Evolutionary conservation across 2,329 filamentous ascomycete species (phyloP).

Genomic region (Penicillium sp.): DNA sequence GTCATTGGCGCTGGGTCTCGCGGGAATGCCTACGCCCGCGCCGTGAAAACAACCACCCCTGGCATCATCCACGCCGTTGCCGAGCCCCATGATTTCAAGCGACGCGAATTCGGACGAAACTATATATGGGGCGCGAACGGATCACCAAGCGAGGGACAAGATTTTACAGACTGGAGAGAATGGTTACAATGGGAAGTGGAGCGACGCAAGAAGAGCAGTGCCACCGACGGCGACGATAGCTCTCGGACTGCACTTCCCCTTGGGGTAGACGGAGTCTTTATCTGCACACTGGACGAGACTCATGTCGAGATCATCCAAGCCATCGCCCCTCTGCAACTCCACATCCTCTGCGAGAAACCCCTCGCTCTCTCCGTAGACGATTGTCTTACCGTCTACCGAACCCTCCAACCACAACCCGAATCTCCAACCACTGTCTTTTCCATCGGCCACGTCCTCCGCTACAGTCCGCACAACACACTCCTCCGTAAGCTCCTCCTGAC

Average conservation of each 20-base stretch:
- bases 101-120: conserved; percentile 67
- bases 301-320: conserved; percentile 80
- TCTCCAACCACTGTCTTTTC: conserved; percentile 68
- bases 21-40: conserved; percentile 72
- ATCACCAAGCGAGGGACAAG: conserved; percentile 61
- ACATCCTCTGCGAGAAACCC: conserved; percentile 96
- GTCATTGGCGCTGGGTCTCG: conserved; percentile 83
- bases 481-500: conserved; percentile 76
- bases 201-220: conserved; percentile 56
- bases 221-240: conserved; percentile 25
- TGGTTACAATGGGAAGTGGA: conserved; percentile 73
- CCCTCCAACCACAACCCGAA: conserved; percentile 31
- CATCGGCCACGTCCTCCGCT: conserved; percentile 90
- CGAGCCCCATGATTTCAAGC: conserved; percentile 79
- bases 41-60: conserved; percentile 65
- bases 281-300: conserved; percentile 83
- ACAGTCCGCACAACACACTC: conserved; percentile 88
- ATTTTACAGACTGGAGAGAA: conserved; percentile 73
- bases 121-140: conserved; percentile 69
- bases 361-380: conserved; percentile 77
- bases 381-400: conserved; percentile 70
- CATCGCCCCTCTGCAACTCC: conserved; percentile 69
- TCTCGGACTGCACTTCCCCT: conserved; percentile 48
- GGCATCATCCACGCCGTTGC: conserved; percentile 76
- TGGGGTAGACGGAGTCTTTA: conserved; percentile 68